Base-by-base conservation (phyloP, 2,329 filamentous ascomycete genomes). In the Botrytis deweyae region DNA sequence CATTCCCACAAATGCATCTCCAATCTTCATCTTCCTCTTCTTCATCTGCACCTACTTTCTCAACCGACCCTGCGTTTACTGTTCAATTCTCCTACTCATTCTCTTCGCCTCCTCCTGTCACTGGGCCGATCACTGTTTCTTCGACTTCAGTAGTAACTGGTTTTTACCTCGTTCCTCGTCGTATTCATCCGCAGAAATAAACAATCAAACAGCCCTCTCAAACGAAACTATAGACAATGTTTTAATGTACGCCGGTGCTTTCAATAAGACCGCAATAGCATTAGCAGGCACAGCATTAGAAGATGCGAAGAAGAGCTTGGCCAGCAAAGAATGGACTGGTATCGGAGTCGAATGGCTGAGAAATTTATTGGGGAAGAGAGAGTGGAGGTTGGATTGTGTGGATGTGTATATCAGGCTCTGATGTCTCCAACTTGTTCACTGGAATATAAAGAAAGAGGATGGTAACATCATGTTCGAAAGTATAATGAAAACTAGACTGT, bases 61-160 rank as follows among this genome's bases (percentile, higher is more conserved):
- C 80, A 97, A 98, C 85, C 91, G 95, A 72, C 96, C 96, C 72
- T 99, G 96, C 86, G 92, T 97, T 79, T 99, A 99, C 88, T 99
- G 96, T 88, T 97, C 94, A 75, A 91, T 98, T 76, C 92, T 99
- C 72, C 93, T 99, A 67, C 88, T 97, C 77, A 94, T 98, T 79
- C 93, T 99, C 78, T 97, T 98, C 86, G 88, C 95, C 78, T 97
- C 94, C 40, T 94, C 92, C 40, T 96, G 93, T 83, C 92, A 95
- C 87, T 96, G 93, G 93, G 93, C 92, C 77, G 92, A 95, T 82
- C 90, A 91, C 72, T 96, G 93, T 82, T 96, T 98, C 85, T 96
- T 98, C 86, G 95, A 98, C 85, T 92, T 98, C 81, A 82, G 87
- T 78, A 92, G 91, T 80, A 94, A 97, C 84, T 98, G 95, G 95